A percentile compares a stretch with the other conserved stretches of the same genome.
These are phyloP conservation scores for Plantago major DNA, from an alignment of 257 asterid genomes.

Conservation along the genomic window DNA sequence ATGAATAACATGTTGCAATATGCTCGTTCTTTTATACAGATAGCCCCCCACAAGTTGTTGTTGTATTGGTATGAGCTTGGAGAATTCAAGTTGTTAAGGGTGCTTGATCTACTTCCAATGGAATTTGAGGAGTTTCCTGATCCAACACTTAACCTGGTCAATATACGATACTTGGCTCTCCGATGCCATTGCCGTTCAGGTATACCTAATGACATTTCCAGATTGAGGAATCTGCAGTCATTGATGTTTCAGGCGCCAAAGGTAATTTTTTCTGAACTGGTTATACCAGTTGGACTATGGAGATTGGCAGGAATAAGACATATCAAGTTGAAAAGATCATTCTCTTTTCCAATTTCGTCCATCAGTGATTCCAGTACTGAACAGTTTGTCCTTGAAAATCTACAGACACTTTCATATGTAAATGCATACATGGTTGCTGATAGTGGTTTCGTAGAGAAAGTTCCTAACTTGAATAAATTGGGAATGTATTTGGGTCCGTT, in stretches of 20 bases:
- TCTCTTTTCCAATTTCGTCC: background rate
- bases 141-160: background rate
- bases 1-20: too few species aligned
- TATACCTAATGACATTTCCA: background rate
- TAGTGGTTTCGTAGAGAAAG: background rate
- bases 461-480: background rate
- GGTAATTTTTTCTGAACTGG: background rate
- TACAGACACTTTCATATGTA: background rate
- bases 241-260: background rate
- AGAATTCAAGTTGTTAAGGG: background rate
- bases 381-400: background rate
- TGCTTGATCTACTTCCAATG: background rate
- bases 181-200: background rate
- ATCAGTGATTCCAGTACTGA: background rate
- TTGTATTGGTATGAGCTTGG: background rate
- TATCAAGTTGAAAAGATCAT: background rate
- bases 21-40: too few species aligned
- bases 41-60: too few species aligned
- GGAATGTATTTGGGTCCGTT: background rate
- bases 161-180: background rate
- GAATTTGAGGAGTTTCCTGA: background rate
- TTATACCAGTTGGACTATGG: background rate
- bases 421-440: background rate
- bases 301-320: background rate
- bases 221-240: background rate